A percentile compares a stretch with the other conserved stretches of the same genome.
These are phyloP conservation scores for Immersiella caudata DNA, from an alignment of 495 filamentous ascomycete species.

Conservation along the genomic window DNA sequence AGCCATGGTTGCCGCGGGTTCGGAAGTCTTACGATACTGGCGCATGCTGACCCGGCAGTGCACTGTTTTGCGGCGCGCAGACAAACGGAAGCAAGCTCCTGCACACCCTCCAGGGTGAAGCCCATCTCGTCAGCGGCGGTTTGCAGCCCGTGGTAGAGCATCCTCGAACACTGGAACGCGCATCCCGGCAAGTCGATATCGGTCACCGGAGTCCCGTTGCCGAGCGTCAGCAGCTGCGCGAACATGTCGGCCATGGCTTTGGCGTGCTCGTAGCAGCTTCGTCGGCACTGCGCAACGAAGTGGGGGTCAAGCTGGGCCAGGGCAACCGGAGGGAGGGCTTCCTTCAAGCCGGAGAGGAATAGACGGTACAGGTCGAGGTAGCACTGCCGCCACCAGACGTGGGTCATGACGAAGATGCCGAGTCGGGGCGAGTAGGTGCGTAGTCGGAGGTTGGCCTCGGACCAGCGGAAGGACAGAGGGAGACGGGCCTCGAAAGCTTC, in stretches of 20 bases:
- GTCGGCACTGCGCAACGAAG: conserved; percentile 43
- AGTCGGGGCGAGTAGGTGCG: conserved; percentile 52
- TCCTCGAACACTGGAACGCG: conserved; percentile 50
- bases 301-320: conserved; percentile 44
- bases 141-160: conserved; percentile 43
- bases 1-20: neutral
- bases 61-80: conserved; percentile 32
- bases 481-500: conserved; percentile 48
- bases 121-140: conserved; percentile 26
- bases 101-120: conserved; percentile 34
- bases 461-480: conserved; percentile 50
- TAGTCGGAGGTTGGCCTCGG: conserved; percentile 51
- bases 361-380: conserved; percentile 54
- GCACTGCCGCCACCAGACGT: conserved; percentile 55
- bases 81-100: conserved; percentile 35
- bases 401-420: conserved; percentile 54
- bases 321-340: conserved; percentile 41
- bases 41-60: conserved; percentile 38
- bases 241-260: conserved; percentile 53
- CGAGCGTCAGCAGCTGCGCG: conserved; percentile 43
- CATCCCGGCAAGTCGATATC: conserved; percentile 53
- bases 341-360: conserved; percentile 47
- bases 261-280: conserved; percentile 51
- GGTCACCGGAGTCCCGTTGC: conserved; percentile 44
- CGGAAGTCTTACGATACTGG: conserved; percentile 43